Base-by-base conservation (phyloP, 78 protist species). In the Dictyostelium firmibasis region DNA sequence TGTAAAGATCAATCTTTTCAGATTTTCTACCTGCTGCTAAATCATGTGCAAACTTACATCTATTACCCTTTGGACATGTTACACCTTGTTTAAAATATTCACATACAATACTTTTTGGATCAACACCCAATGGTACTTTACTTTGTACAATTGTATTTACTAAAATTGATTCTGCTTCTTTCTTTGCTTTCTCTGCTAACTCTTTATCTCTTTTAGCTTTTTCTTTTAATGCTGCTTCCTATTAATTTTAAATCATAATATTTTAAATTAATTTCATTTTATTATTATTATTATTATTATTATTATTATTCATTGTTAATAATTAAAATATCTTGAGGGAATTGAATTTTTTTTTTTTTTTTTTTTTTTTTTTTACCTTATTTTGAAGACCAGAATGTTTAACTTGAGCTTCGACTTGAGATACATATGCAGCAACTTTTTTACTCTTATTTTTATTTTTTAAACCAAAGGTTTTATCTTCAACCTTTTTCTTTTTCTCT, bases 381-480 rank as follows among this genome's bases (percentile, higher is more conserved):
- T 88, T 88, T 69, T 81, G 86, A 13, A 79, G 41, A 20, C 70
- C 36, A 44, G 76, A 43, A 64, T 44, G 75, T 1, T 11, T 57
- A 13, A 70, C 97, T 44, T 93, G 96, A 14, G 35, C 7, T 57
- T 84, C 74, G 13, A 97, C 97, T 36, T 27, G 23, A 64, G 85
- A 57, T 16, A 97, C 92, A 36, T 83, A 85, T 62, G 92, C 43
- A 23, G 91, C 96, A 20, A 97, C 98, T 29, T 36, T 87, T 70
- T 91, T 95, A 82, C 92, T 74, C 95, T 97, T 97, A 94, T 98
- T 97, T 67, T 98, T 98, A 91, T 98, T 98, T 91, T 98, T 98
- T 35, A 98, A 31, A 74, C 99, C 99, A 67, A 98, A 98, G 31
- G 98, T 98, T 92, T 97, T 97, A 94, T 98, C 99, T 50, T 96